phyloP scores from a whole-genome alignment of 1,139 yeast species.

The Saccharomycopsis hybrid region DNA sequence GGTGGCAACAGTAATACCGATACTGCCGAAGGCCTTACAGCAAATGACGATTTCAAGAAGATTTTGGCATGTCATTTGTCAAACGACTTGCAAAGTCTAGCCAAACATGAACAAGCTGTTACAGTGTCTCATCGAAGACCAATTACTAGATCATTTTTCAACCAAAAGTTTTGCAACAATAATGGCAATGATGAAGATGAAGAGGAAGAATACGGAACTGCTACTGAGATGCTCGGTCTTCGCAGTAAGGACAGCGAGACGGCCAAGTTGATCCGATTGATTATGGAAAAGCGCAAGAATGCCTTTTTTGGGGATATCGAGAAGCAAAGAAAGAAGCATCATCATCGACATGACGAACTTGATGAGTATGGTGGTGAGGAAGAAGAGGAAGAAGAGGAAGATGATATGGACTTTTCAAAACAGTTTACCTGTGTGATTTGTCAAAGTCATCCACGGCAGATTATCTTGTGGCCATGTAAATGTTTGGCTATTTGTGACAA shows the following conservation, averaged over 20 bases:
- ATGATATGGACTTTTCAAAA: conserved; percentile 23
- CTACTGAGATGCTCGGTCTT: too few species aligned
- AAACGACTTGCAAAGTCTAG: background rate
- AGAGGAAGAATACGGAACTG: too few species aligned
- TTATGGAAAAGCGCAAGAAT: conserved; percentile 23
- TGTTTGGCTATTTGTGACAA: conserved; percentile 85
- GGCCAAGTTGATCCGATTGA: conserved; percentile 26
- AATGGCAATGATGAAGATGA: too few species aligned
- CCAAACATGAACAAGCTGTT: too few species aligned
- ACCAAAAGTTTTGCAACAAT: conserved; percentile 25
- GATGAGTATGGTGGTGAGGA: background rate
- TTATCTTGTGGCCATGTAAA: conserved; percentile 88
- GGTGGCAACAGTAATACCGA: too few species aligned
- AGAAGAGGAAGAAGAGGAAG: conserved; percentile 18
- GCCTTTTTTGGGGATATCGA: background rate
- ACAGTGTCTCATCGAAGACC: conserved; percentile 5
- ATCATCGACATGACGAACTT: too few species aligned
- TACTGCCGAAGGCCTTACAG: too few species aligned
- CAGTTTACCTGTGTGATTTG: conserved; percentile 65
- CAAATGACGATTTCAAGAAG: conserved; percentile 11
- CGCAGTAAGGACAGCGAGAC: too few species aligned
- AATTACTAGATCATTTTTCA: conserved; percentile 10
- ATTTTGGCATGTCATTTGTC: conserved; percentile 15
- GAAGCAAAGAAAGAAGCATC: too few species aligned
- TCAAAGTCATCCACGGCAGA: conserved; percentile 64